Evolutionary conservation across 2,329 filamentous ascomycete species (phyloP).

Genomic region (Phyllosticta citribraziliensis): DNA sequence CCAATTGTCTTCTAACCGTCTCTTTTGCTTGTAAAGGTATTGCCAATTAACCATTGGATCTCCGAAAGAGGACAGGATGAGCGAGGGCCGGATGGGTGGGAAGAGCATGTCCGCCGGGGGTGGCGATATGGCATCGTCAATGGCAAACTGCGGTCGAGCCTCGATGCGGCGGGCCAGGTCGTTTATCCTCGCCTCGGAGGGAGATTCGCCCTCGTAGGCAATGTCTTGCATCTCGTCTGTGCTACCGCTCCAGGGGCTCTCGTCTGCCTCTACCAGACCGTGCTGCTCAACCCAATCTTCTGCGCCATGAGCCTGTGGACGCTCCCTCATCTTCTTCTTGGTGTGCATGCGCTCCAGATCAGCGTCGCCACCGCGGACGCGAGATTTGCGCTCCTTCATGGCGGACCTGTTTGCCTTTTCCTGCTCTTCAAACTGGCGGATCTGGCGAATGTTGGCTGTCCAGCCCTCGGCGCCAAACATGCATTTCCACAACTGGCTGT

Average conservation of each 20-base stretch:
- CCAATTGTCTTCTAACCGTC: constrained; percentile 85
- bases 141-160: constrained; percentile 7
- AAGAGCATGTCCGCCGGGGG: constrained; percentile 7
- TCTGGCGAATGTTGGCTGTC: constrained; percentile 56
- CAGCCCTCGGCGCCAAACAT: constrained; percentile 82
- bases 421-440: constrained; percentile 55
- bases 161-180: constrained; percentile 5
- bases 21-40: constrained; percentile 81
- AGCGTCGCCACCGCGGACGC: constrained; percentile 15
- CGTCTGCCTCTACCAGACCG: constrained; percentile 37
- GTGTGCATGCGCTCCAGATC: constrained; percentile 29
- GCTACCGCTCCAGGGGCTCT: constrained; percentile 18
- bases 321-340: constrained; percentile 43
- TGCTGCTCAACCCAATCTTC: constrained; percentile 38
- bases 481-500: constrained; percentile 77
- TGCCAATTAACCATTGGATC: constrained; percentile 75
- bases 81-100: constrained; percentile 24
- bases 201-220: constrained; percentile 14
- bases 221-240: constrained; percentile 31
- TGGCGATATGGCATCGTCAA: constrained; percentile 8
- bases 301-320: constrained; percentile 19
- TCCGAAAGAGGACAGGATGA: constrained; percentile 25
- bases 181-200: constrained; percentile 11
- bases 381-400: constrained; percentile 36
- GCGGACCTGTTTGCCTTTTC: constrained; percentile 30